Conservation (phyloP, 352 stramenopile species). For the Globisporangium barbulae region DNA sequence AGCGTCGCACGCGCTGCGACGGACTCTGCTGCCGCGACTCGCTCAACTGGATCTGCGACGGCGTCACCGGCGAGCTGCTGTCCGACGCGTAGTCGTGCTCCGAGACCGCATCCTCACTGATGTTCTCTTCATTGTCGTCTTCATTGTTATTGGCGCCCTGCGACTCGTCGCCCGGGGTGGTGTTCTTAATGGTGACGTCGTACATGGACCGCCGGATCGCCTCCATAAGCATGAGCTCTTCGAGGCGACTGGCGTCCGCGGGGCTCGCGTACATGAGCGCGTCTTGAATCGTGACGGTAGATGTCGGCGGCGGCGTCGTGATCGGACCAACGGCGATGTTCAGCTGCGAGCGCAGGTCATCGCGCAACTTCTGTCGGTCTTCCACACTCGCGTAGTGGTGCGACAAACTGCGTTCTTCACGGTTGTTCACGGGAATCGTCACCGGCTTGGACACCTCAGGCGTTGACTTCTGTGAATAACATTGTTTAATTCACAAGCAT, state of each 20-base stretch:
- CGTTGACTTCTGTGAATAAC: neutral
- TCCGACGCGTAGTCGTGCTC: conserved; percentile 13
- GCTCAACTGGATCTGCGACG: conserved; percentile 11
- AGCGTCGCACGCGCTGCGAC: neutral
- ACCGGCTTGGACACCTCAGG: conserved; percentile 17
- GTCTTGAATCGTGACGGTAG: conserved; percentile 20
- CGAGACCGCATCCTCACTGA: neutral
- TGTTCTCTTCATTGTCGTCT: neutral
- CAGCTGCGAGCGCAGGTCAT: conserved; percentile 67
- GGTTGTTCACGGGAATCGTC: conserved; percentile 1
- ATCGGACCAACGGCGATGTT: conserved; percentile 54
- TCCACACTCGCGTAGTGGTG: conserved; percentile 68
- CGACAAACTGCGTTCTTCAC: conserved; percentile 29
- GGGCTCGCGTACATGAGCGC: conserved; percentile 38
- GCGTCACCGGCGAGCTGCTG: neutral
- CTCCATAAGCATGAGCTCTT: conserved; percentile 83
- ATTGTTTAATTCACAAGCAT: neutral
- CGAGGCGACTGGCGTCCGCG: conserved; percentile 51
- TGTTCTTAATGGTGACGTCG: conserved; percentile 42
- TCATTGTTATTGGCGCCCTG: neutral
- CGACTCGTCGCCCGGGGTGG: neutral
- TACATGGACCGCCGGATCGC: conserved; percentile 81
- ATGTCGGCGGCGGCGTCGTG: conserved; percentile 47
- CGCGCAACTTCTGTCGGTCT: conserved; percentile 67
- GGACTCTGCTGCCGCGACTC: neutral